Conservation (phyloP, 2,329 filamentous ascomycete species). For the Talaromyces funiculosus region DNA sequence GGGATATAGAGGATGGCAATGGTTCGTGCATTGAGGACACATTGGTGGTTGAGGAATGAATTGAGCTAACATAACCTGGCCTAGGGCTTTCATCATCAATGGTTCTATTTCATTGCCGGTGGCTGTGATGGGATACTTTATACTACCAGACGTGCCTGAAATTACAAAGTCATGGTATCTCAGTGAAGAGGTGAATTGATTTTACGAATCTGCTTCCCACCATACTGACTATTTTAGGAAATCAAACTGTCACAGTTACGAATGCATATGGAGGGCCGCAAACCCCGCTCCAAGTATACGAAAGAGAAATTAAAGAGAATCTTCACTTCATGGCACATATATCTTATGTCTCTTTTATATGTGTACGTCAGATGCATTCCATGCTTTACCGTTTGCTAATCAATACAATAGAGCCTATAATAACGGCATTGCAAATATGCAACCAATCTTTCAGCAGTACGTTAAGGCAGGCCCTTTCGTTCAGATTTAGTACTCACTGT, state of each 20-base stretch:
- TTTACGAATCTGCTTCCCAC: neutral
- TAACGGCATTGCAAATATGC: constrained; percentile 49
- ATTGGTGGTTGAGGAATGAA: neutral
- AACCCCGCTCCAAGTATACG: constrained; percentile 43
- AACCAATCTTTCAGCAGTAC: constrained; percentile 53
- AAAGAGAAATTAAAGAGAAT: constrained; percentile 54
- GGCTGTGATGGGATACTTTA: constrained; percentile 46
- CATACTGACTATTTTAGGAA: constrained; percentile 27
- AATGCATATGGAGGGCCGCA: constrained; percentile 48
- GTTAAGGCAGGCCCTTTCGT: neutral
- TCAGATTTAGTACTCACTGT: neutral
- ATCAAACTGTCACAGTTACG: constrained; percentile 43
- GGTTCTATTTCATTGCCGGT: constrained; percentile 51
- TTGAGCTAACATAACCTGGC: neutral
- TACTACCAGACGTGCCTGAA: constrained; percentile 48
- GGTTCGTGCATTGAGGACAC: constrained; percentile 20
- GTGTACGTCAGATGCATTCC: constrained; percentile 32
- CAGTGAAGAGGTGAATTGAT: constrained; percentile 29
- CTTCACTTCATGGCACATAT: constrained; percentile 61
- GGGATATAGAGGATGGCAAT: constrained; percentile 52
- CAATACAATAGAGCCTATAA: constrained; percentile 49
- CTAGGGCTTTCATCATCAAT: constrained; percentile 27
- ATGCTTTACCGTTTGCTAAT: neutral
- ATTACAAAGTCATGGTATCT: constrained; percentile 48
- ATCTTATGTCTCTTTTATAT: constrained; percentile 53